Percentiles rank a stretch among this genome's conserved stretches.
Conservation (phyloP, 164 flowering plant species). For the Umbellularia californica region DNA sequence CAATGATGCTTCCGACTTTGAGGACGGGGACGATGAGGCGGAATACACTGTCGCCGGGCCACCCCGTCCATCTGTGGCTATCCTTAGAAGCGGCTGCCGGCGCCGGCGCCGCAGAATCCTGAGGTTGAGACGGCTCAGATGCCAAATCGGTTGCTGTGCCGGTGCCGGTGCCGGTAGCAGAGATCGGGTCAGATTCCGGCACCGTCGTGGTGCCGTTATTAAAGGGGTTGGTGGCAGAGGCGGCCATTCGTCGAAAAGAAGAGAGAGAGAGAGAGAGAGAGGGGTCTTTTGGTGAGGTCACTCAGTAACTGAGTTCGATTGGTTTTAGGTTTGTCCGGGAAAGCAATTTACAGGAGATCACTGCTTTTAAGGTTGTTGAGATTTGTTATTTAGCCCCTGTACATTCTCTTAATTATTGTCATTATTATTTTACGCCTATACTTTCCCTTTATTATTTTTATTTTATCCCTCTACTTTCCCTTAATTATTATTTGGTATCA, state of each 20-base stretch:
- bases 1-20: conserved; percentile 91
- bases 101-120: neutral
- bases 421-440: no score
- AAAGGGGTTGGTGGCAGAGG: neutral
- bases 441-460: no score
- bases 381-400: no score
- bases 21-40: conserved; percentile 74
- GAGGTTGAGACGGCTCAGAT: neutral
- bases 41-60: conserved; percentile 89
- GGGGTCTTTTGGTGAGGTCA: neutral
- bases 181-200: neutral
- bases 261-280: neutral
- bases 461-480: no score
- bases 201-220: conserved; percentile 10
- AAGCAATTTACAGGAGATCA: no score
- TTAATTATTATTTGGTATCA: no score
- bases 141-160: neutral
- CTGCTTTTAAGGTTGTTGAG: no score
- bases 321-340: no score
- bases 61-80: conserved; percentile 72
- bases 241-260: neutral
- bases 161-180: neutral
- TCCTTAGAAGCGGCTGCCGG: conserved; percentile 1
- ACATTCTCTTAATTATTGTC: no score
- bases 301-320: no score